Conservation (phyloP, 139 green algal species). For the Klebsormidium nitens region DNA sequence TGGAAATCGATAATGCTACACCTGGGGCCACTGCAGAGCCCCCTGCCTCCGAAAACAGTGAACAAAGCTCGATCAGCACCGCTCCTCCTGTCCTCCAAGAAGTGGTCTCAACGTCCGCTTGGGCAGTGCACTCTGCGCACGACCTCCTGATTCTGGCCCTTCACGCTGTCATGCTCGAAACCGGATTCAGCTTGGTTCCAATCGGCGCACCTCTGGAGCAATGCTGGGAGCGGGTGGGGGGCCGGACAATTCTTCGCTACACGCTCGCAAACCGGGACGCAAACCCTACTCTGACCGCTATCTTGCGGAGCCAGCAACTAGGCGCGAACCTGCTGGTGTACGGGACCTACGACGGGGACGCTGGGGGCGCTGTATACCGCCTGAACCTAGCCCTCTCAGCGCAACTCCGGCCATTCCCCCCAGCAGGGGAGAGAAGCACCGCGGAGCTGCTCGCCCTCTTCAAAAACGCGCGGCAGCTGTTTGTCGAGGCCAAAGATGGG, state of each 20-base stretch:
- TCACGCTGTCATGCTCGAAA: slow-evolving; percentile 15
- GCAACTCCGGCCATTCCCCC: neutral
- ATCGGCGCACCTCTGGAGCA: neutral
- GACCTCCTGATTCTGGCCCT: neutral
- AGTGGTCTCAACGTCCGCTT: neutral
- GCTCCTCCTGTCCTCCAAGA: neutral
- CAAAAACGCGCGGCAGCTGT: slow-evolving; percentile 7
- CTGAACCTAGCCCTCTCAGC: neutral
- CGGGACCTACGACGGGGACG: neutral
- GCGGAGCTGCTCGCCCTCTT: neutral
- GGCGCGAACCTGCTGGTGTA: slow-evolving; percentile 6
- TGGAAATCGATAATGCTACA: too few species aligned
- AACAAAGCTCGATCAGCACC: neutral
- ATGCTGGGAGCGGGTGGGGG: slow-evolving; percentile 1
- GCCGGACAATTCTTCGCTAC: neutral
- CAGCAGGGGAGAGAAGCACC: neutral
- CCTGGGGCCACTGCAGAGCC: too few species aligned
- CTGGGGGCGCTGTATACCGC: neutral
- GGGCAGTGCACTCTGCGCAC: too few species aligned
- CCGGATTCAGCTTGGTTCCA: neutral
- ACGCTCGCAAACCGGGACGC: neutral
- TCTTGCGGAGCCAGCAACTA: neutral
- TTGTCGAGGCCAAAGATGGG: slow-evolving; percentile 6
- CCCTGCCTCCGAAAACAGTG: neutral
- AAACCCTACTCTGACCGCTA: neutral